Percentiles rank a stretch among this genome's conserved stretches.
phyloP scores from a whole-genome alignment of 2,329 filamentous ascomycete species.

The Kalmusia sp. region DNA sequence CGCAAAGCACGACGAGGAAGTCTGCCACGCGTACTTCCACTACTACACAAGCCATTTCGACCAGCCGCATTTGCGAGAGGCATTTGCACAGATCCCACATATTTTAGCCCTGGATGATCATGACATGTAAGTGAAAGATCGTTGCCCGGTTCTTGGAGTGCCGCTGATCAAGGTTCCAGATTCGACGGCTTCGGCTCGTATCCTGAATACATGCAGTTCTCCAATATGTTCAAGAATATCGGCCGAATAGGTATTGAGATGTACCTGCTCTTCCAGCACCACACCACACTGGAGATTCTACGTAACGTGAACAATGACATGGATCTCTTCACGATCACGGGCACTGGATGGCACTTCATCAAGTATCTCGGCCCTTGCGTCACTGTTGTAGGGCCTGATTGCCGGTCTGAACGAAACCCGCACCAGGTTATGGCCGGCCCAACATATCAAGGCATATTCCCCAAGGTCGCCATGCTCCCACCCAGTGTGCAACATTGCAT shows the following conservation, averaged over 20 bases:
- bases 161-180: constrained; percentile 53
- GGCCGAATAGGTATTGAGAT: constrained; percentile 94
- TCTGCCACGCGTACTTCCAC: constrained; percentile 96
- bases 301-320: constrained; percentile 86
- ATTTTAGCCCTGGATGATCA: constrained; percentile 94
- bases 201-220: constrained; percentile 97
- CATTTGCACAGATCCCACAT: constrained; percentile 96
- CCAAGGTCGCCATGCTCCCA: constrained; percentile 89
- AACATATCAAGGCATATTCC: constrained; percentile 96
- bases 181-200: constrained; percentile 98
- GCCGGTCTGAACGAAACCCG: constrained; percentile 88
- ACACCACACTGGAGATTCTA: constrained; percentile 92
- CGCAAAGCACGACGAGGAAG: constrained; percentile 92
- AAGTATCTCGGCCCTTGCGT: constrained; percentile 94
- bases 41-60: constrained; percentile 99
- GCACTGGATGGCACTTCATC: constrained; percentile 98
- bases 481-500: constrained; percentile 95
- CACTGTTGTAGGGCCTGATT: constrained; percentile 88
- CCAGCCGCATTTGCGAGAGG: constrained; percentile 90
- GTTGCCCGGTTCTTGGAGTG: no score
- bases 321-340: constrained; percentile 95
- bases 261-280: constrained; percentile 98
- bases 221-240: constrained; percentile 97
- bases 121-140: constrained; percentile 78
- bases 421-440: constrained; percentile 93